Conservation (phyloP, 1,284 basidiomycete genomes). For the Pseudozyma flocculosa region DNA sequence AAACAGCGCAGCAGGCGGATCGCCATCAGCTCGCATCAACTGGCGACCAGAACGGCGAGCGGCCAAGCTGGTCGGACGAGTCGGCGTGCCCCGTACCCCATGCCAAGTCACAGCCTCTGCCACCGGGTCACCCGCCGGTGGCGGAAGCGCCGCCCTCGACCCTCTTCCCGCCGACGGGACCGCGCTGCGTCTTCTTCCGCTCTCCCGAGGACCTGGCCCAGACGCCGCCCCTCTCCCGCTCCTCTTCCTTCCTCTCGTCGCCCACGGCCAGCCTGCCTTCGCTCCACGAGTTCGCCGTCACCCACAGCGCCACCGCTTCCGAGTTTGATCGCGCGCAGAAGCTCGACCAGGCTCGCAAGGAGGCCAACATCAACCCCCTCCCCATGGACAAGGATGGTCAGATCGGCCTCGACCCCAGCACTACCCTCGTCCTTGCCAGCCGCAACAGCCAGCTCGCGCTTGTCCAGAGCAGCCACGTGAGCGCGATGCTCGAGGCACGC, state of each 20-base stretch:
- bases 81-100: conserved; percentile 53
- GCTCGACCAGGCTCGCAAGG: conserved; percentile 32
- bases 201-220: conserved; percentile 44
- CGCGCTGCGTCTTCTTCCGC: conserved; percentile 54
- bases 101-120: conserved; percentile 49
- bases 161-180: conserved; percentile 47
- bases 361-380: conserved; percentile 50
- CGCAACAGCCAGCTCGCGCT: conserved; percentile 51
- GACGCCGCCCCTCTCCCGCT: conserved; percentile 47
- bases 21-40: too few species aligned
- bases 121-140: conserved; percentile 55
- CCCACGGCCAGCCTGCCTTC: conserved; percentile 15
- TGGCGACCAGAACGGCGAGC: background rate
- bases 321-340: conserved; percentile 31
- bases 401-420: conserved; percentile 37
- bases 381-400: conserved; percentile 25
- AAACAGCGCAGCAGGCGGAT: too few species aligned
- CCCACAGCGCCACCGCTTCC: conserved; percentile 20
- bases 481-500: conserved; percentile 45
- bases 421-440: conserved; percentile 47
- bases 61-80: conserved; percentile 5
- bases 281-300: conserved; percentile 27
- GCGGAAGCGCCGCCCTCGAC: conserved; percentile 35
- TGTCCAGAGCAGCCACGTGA: conserved; percentile 48
- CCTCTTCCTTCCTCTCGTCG: conserved; percentile 22